Percentiles rank a stretch among this genome's conserved stretches.
These are phyloP conservation scores for Panaeolus cyanescens DNA, from an alignment of 768 basidiomycete species.

Conservation along the genomic window DNA sequence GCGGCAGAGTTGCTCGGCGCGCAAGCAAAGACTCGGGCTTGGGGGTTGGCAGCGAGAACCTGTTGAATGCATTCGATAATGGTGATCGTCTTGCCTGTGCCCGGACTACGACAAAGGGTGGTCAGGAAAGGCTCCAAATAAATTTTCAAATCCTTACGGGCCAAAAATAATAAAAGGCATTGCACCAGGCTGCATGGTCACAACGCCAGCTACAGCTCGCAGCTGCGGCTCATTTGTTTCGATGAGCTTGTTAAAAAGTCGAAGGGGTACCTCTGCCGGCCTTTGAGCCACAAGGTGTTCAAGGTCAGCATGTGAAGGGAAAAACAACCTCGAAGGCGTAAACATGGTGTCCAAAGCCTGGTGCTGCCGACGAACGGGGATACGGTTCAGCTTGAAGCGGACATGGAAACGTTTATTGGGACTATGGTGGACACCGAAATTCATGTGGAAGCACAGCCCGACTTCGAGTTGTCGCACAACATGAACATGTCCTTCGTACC, in stretches of 20 bases:
- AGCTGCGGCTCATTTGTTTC: conserved; percentile 46
- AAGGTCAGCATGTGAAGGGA: conserved; percentile 39
- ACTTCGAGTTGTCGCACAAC: conserved; percentile 50
- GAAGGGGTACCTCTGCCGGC: neutral
- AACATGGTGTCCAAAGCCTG: conserved; percentile 52
- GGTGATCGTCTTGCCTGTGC: conserved; percentile 71
- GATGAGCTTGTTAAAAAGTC: conserved; percentile 42
- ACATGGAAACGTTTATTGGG: conserved; percentile 45
- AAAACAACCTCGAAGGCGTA: conserved; percentile 48
- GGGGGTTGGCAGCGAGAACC: conserved; percentile 41
- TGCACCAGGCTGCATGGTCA: conserved; percentile 44
- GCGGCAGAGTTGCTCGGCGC: conserved; percentile 73
- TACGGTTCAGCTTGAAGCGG: conserved; percentile 59
- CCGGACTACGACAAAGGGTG: conserved; percentile 40
- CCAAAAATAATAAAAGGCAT: conserved; percentile 64
- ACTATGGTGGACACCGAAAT: conserved; percentile 37
- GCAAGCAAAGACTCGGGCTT: conserved; percentile 57
- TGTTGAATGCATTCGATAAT: conserved; percentile 65
- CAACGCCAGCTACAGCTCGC: conserved; percentile 51
- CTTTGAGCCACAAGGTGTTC: neutral
- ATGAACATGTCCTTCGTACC: conserved; percentile 64
- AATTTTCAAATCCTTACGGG: conserved; percentile 45
- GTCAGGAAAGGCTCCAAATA: neutral
- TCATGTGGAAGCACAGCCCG: conserved; percentile 46
- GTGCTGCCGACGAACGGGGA: conserved; percentile 59